Evolutionary conservation across 176 grass and related monocot genomes (phyloP), one percentile per base, ranked within the genome.

Genomic region (Carex pumila): DNA sequence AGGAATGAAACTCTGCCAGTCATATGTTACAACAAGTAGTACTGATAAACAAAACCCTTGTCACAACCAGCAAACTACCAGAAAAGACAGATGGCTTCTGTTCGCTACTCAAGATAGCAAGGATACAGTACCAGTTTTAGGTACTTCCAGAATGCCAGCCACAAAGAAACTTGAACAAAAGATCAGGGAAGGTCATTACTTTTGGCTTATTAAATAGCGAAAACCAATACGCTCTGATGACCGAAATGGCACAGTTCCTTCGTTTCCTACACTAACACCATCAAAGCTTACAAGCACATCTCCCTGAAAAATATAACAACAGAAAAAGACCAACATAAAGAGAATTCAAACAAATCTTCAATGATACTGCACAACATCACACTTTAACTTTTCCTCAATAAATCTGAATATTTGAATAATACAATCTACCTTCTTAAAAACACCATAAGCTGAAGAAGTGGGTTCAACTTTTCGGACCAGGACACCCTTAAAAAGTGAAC

Each of bases 271-370:
- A 53, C 83, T 1, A 19, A 88, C 79, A 72, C 89, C 93, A 88
- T 98, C 96, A 86, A 98, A 98, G 83, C 96, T 98, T 68, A 92
- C 87, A 90, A 98, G 92, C 72, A 98, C 96, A 89, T 98, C 96
- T 58, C 96, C 96, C 96, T 98, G 87, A 71, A 81, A n/a, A 93
- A 56, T 47, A 85, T 31, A 70, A 70, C 1, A 73, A 63, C 31
- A 50, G 60, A 29, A 89, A 87, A 79, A 84, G 29, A 18, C 41
- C 12, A 71, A 74, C n/a, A 76, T 60, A 6, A 6, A 59, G 41
- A 79, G 53, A 88, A 78, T 50, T 31, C 19, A 25, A 82, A 85
- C 39, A 53, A 91, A 87, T 60, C 1, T n/a, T 74, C 73, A 36
- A 78, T 2, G 25, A 54, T 78, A 78, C 52, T 78, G 52, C 13